Conservation (phyloP, 805 yeast species). For the Candida loeiensis region DNA sequence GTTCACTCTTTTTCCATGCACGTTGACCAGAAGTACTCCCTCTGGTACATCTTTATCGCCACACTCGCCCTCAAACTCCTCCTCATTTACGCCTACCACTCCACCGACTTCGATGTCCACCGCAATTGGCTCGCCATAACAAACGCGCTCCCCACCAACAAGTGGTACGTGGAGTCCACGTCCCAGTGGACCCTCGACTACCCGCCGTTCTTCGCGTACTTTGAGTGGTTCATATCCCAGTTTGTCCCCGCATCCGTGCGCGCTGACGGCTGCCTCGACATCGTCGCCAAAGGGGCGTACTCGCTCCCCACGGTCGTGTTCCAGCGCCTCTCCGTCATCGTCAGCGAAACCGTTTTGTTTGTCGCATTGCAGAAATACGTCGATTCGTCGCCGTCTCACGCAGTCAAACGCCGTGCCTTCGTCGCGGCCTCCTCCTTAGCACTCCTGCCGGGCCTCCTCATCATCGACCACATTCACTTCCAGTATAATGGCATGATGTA, state of each 20-base stretch:
- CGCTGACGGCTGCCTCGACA: slow-evolving; percentile 73
- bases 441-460: slow-evolving; percentile 83
- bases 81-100: slow-evolving; percentile 64
- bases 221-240: slow-evolving; percentile 76
- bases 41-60: slow-evolving; percentile 36
- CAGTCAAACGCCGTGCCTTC: slow-evolving; percentile 49
- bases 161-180: slow-evolving; percentile 82
- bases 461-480: slow-evolving; percentile 94
- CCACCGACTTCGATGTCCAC: slow-evolving; percentile 97
- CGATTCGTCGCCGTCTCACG: slow-evolving; percentile 41
- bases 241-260: slow-evolving; percentile 63
- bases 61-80: slow-evolving; percentile 33
- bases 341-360: slow-evolving; percentile 70
- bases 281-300: slow-evolving; percentile 61
- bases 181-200: slow-evolving; percentile 94
- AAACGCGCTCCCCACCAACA: slow-evolving; percentile 58
- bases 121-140: slow-evolving; percentile 97
- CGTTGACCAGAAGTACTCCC: slow-evolving; percentile 6
- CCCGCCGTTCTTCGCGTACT: slow-evolving; percentile 97
- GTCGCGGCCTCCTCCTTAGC: slow-evolving; percentile 80
- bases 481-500: slow-evolving; percentile 95
- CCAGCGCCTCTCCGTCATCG: slow-evolving; percentile 78
- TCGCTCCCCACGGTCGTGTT: slow-evolving; percentile 78
- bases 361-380: slow-evolving; percentile 69
- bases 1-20: background rate